Evolutionary conservation across 805 yeast genomes (phyloP).

Genomic region (Suhomyces kilbournensis): DNA sequence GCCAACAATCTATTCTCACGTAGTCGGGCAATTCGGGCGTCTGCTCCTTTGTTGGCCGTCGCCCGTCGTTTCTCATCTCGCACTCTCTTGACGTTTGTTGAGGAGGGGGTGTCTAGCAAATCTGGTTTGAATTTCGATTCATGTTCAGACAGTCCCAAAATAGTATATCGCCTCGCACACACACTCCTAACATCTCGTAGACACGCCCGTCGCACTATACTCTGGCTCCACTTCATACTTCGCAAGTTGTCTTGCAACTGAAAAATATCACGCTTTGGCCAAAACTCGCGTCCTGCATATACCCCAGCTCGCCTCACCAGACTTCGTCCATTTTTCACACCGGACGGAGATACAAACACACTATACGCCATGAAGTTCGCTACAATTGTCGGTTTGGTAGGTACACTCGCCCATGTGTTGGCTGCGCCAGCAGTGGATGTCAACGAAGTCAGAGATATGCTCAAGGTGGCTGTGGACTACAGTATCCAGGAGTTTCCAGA

Average conservation of each 20-base stretch:
- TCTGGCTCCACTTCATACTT: neutral
- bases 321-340: neutral
- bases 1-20: slow-evolving; percentile 10
- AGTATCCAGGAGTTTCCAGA: slow-evolving; percentile 45
- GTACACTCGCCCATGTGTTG: slow-evolving; percentile 8
- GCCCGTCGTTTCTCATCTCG: slow-evolving; percentile 4
- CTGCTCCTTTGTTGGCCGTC: slow-evolving; percentile 6
- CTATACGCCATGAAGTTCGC: slow-evolving; percentile 5
- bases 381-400: slow-evolving; percentile 4
- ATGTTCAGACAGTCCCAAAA: neutral
- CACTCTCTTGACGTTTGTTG: neutral
- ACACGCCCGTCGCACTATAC: neutral
- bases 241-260: neutral
- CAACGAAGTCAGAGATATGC: slow-evolving; percentile 12
- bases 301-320: neutral
- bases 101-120: too few species aligned
- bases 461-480: slow-evolving; percentile 50
- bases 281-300: neutral
- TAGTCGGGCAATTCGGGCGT: neutral
- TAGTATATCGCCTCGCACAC: neutral
- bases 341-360: neutral
- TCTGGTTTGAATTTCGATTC: too few species aligned
- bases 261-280: neutral
- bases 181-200: neutral
- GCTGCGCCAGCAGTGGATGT: slow-evolving; percentile 10